A percentile compares a stretch with the other conserved stretches of the same genome.
These are phyloP conservation scores for Gynandropsis gynandra DNA, from an alignment of 345 rosid genomes.

Conservation along the genomic window DNA sequence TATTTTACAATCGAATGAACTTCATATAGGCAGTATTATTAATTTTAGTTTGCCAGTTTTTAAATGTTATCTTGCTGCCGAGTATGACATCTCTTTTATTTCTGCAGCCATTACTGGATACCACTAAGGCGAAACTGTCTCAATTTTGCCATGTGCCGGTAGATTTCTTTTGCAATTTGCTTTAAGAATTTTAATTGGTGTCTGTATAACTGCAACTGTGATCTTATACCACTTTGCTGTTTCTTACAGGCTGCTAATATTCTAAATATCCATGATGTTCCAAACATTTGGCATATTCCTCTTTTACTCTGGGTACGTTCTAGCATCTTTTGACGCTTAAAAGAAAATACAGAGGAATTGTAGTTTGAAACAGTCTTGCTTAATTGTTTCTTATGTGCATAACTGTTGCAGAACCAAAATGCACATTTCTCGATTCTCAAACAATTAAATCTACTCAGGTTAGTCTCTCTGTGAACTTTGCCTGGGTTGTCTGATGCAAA, in stretches of 20 bases:
- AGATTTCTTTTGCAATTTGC: slow-evolving; percentile 22
- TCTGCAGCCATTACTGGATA: slow-evolving; percentile 67
- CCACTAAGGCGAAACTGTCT: slow-evolving; percentile 78
- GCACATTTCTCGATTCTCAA: slow-evolving; percentile 74
- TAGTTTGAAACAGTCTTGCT: slow-evolving; percentile 4
- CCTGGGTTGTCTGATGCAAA: not conserved
- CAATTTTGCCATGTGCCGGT: slow-evolving; percentile 98
- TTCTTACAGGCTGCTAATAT: slow-evolving; percentile 62
- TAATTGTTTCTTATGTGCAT: slow-evolving; percentile 17
- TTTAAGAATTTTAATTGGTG: slow-evolving; percentile 18
- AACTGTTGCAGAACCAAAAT: slow-evolving; percentile 71
- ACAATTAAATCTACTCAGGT: slow-evolving; percentile 70
- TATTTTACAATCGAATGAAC: no score
- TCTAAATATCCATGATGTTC: slow-evolving; percentile 84
- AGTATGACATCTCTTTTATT: not conserved
- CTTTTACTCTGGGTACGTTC: slow-evolving; percentile 68
- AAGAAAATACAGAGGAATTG: slow-evolving; percentile 7
- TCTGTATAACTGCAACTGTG: slow-evolving; percentile 10
- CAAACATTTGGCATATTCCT: slow-evolving; percentile 98
- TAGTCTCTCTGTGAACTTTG: slow-evolving; percentile 19
- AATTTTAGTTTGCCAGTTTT: not conserved
- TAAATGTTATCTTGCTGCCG: not conserved
- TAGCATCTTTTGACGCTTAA: slow-evolving; percentile 20
- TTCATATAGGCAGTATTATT: no score
- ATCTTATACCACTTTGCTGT: slow-evolving; percentile 21